These are phyloP conservation scores for Zygosaccharomyces pseudobailii DNA, from an alignment of 1,139 yeast genomes.

Conservation along the genomic window DNA sequence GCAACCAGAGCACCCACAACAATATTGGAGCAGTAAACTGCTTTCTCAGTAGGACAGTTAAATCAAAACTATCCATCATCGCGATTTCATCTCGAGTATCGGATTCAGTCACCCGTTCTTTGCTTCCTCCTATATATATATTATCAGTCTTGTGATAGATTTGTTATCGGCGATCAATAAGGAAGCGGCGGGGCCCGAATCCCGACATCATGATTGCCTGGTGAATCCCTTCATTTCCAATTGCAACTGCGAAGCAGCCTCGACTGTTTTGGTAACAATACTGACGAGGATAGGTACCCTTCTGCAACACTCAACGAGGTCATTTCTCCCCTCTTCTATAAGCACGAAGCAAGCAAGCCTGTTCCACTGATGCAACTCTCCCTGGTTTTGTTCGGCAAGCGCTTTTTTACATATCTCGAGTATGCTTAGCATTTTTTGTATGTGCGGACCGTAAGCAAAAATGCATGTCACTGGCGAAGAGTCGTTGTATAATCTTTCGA, in stretches of 20 bases:
- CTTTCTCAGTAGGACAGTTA: slow-evolving; percentile 11
- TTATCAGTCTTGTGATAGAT: background rate
- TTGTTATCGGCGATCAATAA: background rate
- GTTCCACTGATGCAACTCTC: slow-evolving; percentile 22
- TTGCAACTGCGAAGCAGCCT: slow-evolving; percentile 1
- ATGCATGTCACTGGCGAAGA: slow-evolving; percentile 12
- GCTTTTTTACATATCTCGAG: slow-evolving; percentile 24
- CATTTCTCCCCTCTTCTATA: slow-evolving; percentile 26
- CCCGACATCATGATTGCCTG: slow-evolving; percentile 8
- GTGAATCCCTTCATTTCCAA: slow-evolving; percentile 15
- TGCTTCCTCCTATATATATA: background rate
- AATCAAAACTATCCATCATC: slow-evolving; percentile 5
- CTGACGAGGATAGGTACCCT: slow-evolving; percentile 25
- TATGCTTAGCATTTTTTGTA: slow-evolving; percentile 27
- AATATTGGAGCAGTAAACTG: slow-evolving; percentile 13
- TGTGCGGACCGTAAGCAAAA: slow-evolving; percentile 29
- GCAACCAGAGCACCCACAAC: slow-evolving; percentile 8
- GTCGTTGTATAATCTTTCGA: slow-evolving; percentile 11
- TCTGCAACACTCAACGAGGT: slow-evolving; percentile 23
- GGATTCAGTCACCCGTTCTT: background rate
- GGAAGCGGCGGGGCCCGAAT: background rate
- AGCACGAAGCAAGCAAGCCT: slow-evolving; percentile 19
- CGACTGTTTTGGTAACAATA: slow-evolving; percentile 8
- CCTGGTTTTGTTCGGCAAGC: slow-evolving; percentile 2
- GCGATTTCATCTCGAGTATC: background rate